Base-by-base conservation (phyloP, 495 filamentous ascomycete genomes). In the Hypoxylon trugodes region DNA sequence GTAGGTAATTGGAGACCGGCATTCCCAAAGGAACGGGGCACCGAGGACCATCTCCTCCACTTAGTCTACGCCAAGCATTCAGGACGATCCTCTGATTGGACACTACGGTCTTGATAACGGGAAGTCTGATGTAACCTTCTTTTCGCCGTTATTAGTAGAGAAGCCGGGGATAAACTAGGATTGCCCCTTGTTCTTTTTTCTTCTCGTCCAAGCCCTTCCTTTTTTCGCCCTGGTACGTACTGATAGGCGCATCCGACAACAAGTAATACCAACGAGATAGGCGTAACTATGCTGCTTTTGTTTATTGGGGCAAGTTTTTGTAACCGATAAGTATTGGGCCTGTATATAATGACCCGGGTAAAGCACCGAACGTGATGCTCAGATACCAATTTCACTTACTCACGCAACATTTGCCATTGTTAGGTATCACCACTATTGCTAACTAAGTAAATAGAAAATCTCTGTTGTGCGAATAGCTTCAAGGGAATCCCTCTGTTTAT, bases 81-180 rank as follows among this genome's bases (percentile, higher is more conserved):
- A n/a, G 13, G 5, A 10, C 38, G n/a, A 0, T 1, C 3, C 16
- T 18, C 45, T 52, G 33, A 66, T 66, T 66, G 63, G 63, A 21
- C 21, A 40, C 35, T 60, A n/a, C 15, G 6, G 22, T 22, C 19
- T 33, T 52, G 63, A 66, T 66, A 66, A 66, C 63, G 46, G 32
- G 28, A 57, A 30, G 18, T 50, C 50, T 56, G 51, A 56, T 50
- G 59, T 45, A 63, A 63, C 59, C 45, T 63, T 56, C 37, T 63
- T 48, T 51, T 28, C 7, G 19, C 49, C 42, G 42, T 21, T 61
- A 12, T 33, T n/a, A 21, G 45, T 30, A 13, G 13, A 49, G 22
- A 40, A 54, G 38, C 13, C 46, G 47, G 61, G 54, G 53, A 53
- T 65, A 48, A 51, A 32, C 61, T 53, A 38, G 61, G 48, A 49